Evolutionary conservation across 495 filamentous ascomycete genomes (phyloP).

Genomic region (Daldinia bambusicola): DNA sequence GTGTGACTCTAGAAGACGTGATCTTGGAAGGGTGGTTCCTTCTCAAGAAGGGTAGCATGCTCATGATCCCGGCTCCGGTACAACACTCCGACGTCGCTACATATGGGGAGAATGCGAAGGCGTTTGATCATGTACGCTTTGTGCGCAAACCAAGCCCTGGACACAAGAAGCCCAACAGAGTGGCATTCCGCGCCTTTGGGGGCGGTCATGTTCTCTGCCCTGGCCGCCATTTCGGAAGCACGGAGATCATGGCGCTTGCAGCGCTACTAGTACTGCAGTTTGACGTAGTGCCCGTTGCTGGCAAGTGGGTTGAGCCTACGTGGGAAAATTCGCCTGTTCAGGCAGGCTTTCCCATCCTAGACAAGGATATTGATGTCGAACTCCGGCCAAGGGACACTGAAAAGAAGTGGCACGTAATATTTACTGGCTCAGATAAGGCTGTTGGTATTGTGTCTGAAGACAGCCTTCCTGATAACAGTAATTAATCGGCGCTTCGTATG

Average conservation of each 20-base stretch:
- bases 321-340: conserved; percentile 38
- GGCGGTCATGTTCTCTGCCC: conserved; percentile 50
- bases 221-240: conserved; percentile 51
- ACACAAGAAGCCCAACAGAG: conserved; percentile 35
- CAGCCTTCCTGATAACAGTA: background rate
- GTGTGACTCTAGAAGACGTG: conserved; percentile 46
- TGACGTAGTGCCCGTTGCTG: conserved; percentile 46
- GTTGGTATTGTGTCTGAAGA: conserved; percentile 34
- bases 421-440: conserved; percentile 23
- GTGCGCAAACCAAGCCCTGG: background rate
- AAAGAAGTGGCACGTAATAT: conserved; percentile 31
- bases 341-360: conserved; percentile 37
- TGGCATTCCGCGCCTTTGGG: conserved; percentile 52
- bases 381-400: conserved; percentile 24
- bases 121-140: conserved; percentile 51
- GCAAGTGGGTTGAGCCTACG: conserved; percentile 40
- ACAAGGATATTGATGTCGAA: conserved; percentile 42
- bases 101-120: conserved; percentile 45
- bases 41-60: conserved; percentile 48
- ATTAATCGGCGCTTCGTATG: background rate
- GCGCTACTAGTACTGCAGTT: conserved; percentile 55
- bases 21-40: conserved; percentile 44
- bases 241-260: conserved; percentile 49
- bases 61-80: conserved; percentile 46
- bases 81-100: conserved; percentile 42